phyloP scores from a whole-genome alignment of 805 yeast species.

The Yarrowia bubula region DNA sequence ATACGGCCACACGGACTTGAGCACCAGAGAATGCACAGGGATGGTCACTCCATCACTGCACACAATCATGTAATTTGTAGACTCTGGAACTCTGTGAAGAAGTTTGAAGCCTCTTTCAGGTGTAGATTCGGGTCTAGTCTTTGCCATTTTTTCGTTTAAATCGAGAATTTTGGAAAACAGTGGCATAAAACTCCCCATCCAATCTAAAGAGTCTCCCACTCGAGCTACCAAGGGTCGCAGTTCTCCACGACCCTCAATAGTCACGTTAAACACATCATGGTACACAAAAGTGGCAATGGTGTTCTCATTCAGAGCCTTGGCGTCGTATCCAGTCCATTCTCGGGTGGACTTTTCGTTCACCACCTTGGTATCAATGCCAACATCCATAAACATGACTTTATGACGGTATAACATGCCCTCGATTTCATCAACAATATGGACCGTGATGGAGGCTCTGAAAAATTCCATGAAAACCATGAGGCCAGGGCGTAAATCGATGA shows the following conservation, averaged over 20 bases:
- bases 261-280: constrained; percentile 1
- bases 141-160: background rate
- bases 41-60: constrained; percentile 18
- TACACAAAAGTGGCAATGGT: constrained; percentile 11
- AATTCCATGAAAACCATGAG: constrained; percentile 9
- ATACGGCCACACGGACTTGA: constrained; percentile 10
- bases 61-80: constrained; percentile 12
- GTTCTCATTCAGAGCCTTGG: background rate
- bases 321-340: constrained; percentile 8
- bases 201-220: constrained; percentile 7
- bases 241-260: constrained; percentile 6
- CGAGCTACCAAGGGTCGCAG: constrained; percentile 1
- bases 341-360: constrained; percentile 5
- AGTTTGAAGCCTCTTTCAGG: background rate
- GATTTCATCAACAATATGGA: background rate
- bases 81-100: background rate
- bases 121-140: background rate
- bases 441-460: constrained; percentile 3
- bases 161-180: constrained; percentile 4
- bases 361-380: constrained; percentile 15
- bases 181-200: constrained; percentile 10
- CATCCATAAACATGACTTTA: constrained; percentile 9
- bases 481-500: background rate
- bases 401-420: constrained; percentile 10
- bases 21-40: constrained; percentile 1